phyloP scores from a whole-genome alignment of 129 eudicot species.

The Pseudognaphalium luteoalbum region DNA sequence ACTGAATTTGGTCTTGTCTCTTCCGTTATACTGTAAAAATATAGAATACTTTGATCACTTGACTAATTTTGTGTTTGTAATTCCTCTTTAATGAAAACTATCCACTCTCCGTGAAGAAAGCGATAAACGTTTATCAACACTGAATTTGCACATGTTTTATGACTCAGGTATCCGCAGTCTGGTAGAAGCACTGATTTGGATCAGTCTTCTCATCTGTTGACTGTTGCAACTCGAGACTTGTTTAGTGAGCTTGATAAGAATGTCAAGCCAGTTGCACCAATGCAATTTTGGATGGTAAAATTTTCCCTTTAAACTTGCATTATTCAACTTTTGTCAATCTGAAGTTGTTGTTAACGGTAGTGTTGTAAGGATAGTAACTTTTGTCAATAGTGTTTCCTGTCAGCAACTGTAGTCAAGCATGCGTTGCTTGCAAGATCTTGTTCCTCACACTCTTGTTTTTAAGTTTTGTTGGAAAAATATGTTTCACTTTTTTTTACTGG shows the following conservation, averaged over 20 bases:
- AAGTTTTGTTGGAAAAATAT: background rate
- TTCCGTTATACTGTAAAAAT: background rate
- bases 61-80: background rate
- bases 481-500: background rate
- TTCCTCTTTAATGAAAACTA: background rate
- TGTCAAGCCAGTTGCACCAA: constrained; percentile 93
- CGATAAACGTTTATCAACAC: background rate
- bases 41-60: background rate
- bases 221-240: constrained; percentile 89
- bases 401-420: constrained; percentile 10
- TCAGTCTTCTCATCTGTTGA: constrained; percentile 85
- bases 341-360: constrained; percentile 14
- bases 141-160: background rate
- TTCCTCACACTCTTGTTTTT: background rate
- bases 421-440: constrained; percentile 2
- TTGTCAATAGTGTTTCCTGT: background rate
- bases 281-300: constrained; percentile 89
- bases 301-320: background rate
- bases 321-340: background rate
- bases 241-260: constrained; percentile 90
- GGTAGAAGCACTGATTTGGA: constrained; percentile 74
- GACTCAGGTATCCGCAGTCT: constrained; percentile 75
- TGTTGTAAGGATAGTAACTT: constrained; percentile 3
- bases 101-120: constrained; percentile 1
- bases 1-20: background rate